Evolutionary conservation across 2,329 filamentous ascomycete species (phyloP).

Genomic region (Zarea fungicola): DNA sequence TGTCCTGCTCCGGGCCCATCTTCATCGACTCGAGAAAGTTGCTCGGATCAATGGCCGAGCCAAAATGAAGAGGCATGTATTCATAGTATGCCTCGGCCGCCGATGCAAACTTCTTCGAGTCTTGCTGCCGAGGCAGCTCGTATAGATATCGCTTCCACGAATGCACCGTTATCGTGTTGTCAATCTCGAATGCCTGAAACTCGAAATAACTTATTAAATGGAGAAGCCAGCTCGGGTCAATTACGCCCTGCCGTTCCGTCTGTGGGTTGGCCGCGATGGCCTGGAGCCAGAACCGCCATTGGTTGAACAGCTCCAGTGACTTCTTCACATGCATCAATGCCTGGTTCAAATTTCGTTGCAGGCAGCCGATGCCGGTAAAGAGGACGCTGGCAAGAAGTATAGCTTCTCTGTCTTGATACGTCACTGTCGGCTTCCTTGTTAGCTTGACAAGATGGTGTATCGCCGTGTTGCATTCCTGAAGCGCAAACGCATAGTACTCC

Average conservation of each 20-base stretch:
- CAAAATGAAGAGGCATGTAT: conserved; percentile 3
- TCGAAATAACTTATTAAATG: conserved; percentile 15
- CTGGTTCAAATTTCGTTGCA: conserved; percentile 12
- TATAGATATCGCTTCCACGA: not conserved
- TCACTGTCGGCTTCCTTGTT: not conserved
- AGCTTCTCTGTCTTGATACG: conserved; percentile 6
- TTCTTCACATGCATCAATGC: conserved; percentile 13
- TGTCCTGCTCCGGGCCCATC: not conserved
- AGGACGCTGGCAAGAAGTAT: conserved; percentile 16
- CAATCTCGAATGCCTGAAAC: conserved; percentile 5
- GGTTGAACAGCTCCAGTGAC: conserved; percentile 13
- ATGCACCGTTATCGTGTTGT: not conserved
- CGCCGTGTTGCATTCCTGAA: conserved; percentile 15
- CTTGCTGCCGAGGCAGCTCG: not conserved
- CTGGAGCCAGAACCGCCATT: conserved; percentile 15
- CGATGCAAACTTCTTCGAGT: not conserved
- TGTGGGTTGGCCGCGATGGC: not conserved
- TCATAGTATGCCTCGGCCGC: conserved; percentile 10
- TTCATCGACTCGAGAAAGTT: not conserved
- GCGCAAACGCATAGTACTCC: conserved; percentile 9
- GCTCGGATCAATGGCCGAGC: not conserved
- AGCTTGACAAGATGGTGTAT: conserved; percentile 13
- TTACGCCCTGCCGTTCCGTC: not conserved
- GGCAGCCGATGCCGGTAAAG: conserved; percentile 11
- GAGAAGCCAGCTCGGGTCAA: conserved; percentile 12